phyloP scores from a whole-genome alignment of 306 rosid genomes.

The Corylus heterophylla region DNA sequence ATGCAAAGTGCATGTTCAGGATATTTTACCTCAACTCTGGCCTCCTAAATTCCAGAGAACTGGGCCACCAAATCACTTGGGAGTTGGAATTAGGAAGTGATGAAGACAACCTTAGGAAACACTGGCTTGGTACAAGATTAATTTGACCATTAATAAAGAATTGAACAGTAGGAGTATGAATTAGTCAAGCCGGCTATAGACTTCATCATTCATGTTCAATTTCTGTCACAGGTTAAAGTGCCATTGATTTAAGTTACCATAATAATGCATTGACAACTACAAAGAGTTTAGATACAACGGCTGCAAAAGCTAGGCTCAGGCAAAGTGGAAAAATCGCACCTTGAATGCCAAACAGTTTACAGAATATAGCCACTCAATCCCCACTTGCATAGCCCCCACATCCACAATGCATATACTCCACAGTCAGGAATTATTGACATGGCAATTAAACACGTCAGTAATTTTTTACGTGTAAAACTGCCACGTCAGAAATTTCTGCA shows the following conservation, averaged over 20 bases:
- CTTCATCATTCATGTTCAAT: neutral
- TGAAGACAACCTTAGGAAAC: neutral
- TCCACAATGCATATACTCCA: conserved; percentile 90
- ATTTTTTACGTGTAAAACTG: too few relatives aligned
- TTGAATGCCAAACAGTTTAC: neutral
- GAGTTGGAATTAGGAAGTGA: neutral
- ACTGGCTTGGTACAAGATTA: neutral
- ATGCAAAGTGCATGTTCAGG: neutral
- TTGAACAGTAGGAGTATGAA: neutral
- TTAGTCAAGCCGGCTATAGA: neutral
- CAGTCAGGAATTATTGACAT: neutral
- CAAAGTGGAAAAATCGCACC: neutral
- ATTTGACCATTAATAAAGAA: neutral
- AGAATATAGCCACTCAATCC: conserved; percentile 41
- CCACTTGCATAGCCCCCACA: conserved; percentile 94
- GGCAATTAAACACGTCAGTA: too few relatives aligned
- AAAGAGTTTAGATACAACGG: neutral
- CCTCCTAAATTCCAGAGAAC: neutral
- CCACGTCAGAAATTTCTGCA: too few relatives aligned
- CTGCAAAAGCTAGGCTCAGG: neutral
- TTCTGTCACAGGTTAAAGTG: neutral
- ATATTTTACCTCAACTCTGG: neutral
- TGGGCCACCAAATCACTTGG: neutral
- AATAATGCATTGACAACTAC: neutral
- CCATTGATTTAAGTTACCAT: neutral